Percentiles rank a stretch among this genome's conserved stretches.
Evolutionary conservation across 1,284 basidiomycete species (phyloP).

Genomic region (Trametes hirsuta): DNA sequence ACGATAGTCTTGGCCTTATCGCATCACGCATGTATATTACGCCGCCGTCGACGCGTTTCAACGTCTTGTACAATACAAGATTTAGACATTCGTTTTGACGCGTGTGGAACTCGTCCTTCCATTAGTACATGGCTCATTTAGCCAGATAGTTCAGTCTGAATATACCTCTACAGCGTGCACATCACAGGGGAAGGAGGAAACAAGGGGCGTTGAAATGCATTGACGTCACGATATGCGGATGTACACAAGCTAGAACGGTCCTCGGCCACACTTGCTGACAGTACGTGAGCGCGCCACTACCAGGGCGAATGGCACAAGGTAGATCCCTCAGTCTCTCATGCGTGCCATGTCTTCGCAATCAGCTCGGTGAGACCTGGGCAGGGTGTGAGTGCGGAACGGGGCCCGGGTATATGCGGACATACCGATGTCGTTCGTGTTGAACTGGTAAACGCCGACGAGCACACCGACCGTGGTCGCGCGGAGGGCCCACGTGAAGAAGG

Average conservation of each 20-base stretch:
- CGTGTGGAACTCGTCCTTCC: not conserved
- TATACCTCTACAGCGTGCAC: not conserved
- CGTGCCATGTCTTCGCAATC: constrained; percentile 37
- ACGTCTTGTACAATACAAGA: constrained; percentile 12
- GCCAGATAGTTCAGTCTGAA: not conserved
- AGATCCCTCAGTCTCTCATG: constrained; percentile 13
- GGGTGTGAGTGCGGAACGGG: not conserved
- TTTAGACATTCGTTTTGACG: not conserved
- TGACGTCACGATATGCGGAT: constrained; percentile 13
- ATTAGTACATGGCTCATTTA: too few species aligned
- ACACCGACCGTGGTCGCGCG: constrained; percentile 82
- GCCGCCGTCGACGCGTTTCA: not conserved
- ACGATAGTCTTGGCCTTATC: constrained; percentile 4
- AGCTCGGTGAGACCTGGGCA: constrained; percentile 37
- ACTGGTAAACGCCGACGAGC: constrained; percentile 92
- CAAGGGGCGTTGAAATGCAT: constrained; percentile 9
- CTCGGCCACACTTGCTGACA: constrained; percentile 4
- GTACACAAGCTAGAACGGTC: constrained; percentile 12
- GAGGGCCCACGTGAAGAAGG: constrained; percentile 73
- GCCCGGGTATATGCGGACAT: constrained; percentile 31
- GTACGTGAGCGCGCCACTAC: not conserved
- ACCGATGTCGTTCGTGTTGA: constrained; percentile 98
- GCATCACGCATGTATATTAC: constrained; percentile 11
- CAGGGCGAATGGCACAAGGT: not conserved
- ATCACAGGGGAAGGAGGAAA: not conserved